phyloP scores from a whole-genome alignment of 495 filamentous ascomycete genomes.

The Pyrenula massariospora region DNA sequence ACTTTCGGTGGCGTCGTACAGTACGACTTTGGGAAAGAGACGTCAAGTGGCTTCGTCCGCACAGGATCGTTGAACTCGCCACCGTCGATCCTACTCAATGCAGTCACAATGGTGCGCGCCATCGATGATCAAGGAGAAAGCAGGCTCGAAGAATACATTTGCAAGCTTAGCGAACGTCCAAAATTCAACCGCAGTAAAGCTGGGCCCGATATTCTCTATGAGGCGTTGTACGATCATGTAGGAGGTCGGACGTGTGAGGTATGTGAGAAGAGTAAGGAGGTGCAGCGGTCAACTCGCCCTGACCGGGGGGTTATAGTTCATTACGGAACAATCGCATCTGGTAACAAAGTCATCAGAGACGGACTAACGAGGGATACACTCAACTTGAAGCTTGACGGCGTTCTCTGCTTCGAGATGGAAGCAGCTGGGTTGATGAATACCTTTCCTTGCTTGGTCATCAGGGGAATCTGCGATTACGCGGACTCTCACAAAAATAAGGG shows the following conservation, averaged over 20 bases:
- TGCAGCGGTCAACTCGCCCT: not conserved
- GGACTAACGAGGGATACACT: constrained; percentile 5
- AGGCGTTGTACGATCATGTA: constrained; percentile 8
- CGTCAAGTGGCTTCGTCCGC: constrained; percentile 5
- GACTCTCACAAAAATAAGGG: constrained; percentile 24
- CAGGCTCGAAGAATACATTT: constrained; percentile 4
- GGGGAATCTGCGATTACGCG: constrained; percentile 24
- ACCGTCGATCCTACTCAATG: constrained; percentile 13
- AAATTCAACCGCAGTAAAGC: constrained; percentile 2
- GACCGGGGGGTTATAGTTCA: constrained; percentile 5
- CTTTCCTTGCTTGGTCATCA: constrained; percentile 21
- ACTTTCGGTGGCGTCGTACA: constrained; percentile 7
- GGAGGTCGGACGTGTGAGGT: constrained; percentile 5
- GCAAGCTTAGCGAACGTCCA: not conserved
- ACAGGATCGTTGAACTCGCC: constrained; percentile 20
- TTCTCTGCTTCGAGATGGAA: constrained; percentile 17
- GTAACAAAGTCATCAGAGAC: constrained; percentile 12
- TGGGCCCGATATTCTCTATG: constrained; percentile 10
- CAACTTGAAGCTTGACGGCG: constrained; percentile 4
- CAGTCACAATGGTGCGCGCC: constrained; percentile 14
- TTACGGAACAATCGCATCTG: constrained; percentile 18
- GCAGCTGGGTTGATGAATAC: constrained; percentile 19
- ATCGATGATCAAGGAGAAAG: not conserved
- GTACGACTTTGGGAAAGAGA: constrained; percentile 11
- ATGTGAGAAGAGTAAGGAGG: constrained; percentile 5